A percentile compares a stretch with the other conserved stretches of the same genome.
phyloP scores from a whole-genome alignment of 2,329 filamentous ascomycete genomes.

The Balansia obtecta region DNA sequence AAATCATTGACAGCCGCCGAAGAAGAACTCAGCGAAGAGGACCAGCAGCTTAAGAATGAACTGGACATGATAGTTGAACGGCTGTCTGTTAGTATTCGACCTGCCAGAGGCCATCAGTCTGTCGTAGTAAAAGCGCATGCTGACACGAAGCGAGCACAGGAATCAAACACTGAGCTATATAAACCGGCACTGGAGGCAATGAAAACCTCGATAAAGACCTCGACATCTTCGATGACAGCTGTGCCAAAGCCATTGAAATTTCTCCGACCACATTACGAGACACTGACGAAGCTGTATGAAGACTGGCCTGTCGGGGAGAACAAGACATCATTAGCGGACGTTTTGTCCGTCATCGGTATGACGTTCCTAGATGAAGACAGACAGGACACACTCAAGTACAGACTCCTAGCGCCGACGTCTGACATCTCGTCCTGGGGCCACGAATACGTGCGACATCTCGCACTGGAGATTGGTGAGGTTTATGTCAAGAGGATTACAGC shows the following conservation, averaged over 20 bases:
- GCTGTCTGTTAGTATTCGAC: constrained; percentile 52
- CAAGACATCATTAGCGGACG: constrained; percentile 86
- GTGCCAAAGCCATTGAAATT: constrained; percentile 98
- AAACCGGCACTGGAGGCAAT: constrained; percentile 88
- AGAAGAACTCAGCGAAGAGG: constrained; percentile 95
- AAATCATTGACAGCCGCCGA: constrained; percentile 24
- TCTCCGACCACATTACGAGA: constrained; percentile 89
- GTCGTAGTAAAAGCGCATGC: neutral
- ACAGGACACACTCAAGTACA: constrained; percentile 92
- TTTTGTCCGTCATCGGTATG: constrained; percentile 95
- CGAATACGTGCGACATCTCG: constrained; percentile 92
- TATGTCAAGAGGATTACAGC: constrained; percentile 78
- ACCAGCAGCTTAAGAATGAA: constrained; percentile 95
- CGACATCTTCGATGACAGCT: constrained; percentile 97
- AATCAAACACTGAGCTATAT: constrained; percentile 77
- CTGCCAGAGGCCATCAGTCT: neutral
- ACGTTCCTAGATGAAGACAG: constrained; percentile 95
- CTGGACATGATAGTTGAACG: constrained; percentile 96
- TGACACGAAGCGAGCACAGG: constrained; percentile 38
- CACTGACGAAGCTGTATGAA: constrained; percentile 76
- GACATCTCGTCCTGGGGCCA: constrained; percentile 97
- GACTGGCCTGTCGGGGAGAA: constrained; percentile 75
- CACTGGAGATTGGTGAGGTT: constrained; percentile 89
- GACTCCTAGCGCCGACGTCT: constrained; percentile 75
- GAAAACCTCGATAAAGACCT: constrained; percentile 98